These are phyloP conservation scores for Spathaspora passalidarum DNA, from an alignment of 805 yeast species.

Conservation along the genomic window DNA sequence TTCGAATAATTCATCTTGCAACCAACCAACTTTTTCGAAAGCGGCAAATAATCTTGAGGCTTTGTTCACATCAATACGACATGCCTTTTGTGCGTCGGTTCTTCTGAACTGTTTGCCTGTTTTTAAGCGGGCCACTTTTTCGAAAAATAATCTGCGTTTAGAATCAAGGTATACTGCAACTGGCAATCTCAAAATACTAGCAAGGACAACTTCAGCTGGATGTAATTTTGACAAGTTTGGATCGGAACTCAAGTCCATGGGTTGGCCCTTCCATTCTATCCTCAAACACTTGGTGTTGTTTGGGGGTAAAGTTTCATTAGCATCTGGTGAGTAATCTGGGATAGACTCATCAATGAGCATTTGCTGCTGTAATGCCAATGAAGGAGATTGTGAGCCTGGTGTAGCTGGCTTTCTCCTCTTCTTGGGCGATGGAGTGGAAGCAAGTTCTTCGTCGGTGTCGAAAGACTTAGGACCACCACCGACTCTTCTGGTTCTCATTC, in stretches of 20 bases:
- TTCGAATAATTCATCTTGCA: conserved; percentile 68
- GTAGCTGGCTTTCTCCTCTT: conserved; percentile 39
- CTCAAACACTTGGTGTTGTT: conserved; percentile 65
- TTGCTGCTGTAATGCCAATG: conserved; percentile 39
- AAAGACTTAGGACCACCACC: conserved; percentile 34
- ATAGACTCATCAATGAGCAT: conserved; percentile 64
- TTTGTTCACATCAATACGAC: conserved; percentile 94
- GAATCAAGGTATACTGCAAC: conserved; percentile 73
- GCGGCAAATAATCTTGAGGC: conserved; percentile 90
- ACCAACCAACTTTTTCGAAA: conserved; percentile 89
- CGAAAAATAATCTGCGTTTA: conserved; percentile 76
- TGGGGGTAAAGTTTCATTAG: conserved; percentile 57
- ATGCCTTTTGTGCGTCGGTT: conserved; percentile 97
- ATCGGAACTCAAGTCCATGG: conserved; percentile 83
- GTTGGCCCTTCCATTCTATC: conserved; percentile 98
- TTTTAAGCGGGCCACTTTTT: conserved; percentile 75
- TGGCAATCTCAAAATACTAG: conserved; percentile 86
- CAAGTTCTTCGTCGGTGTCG: conserved; percentile 11
- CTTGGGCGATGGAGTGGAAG: conserved; percentile 21
- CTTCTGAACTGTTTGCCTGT: conserved; percentile 81
- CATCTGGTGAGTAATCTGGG: conserved; percentile 81
- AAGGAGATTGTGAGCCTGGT: conserved; percentile 29
- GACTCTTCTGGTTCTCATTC: conserved; percentile 59
- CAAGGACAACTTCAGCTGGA: conserved; percentile 86
- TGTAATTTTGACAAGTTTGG: conserved; percentile 73